Evolutionary conservation across 78 protist species (phyloP), one percentile per base, ranked within the genome.

Genomic region (Dictyostelium citrinum): DNA sequence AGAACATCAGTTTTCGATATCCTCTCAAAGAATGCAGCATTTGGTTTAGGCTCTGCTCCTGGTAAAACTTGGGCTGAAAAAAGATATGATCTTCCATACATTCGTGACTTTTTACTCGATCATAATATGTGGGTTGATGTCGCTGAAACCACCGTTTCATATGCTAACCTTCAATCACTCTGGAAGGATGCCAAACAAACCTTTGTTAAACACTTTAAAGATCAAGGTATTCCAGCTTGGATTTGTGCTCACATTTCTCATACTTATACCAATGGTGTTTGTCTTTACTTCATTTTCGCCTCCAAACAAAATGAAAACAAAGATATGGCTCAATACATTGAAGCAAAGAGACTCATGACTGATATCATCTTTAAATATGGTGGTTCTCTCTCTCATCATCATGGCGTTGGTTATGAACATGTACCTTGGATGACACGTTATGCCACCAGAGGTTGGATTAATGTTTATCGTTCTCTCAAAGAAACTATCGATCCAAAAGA

Each of bases 331-430:
- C 79, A 61, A 43, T 95, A 88, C 81, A 67, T 61, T 24, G 90
- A 91, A 75, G 83, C 75, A 20, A 79, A 96, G 70, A 22, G 60
- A 24, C 90, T 90, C 51, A 96, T 96, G 84, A 88, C 90, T 9
- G 96, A 93, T 29, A 95, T 81, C 11, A 84, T 96, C 49, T 16
- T 96, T 64, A 90, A 90, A 81, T 46, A 95, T 55, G 90, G 96
- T 16, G 98, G 98, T 60, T 82, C 96, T 22, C 41, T 96, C 60
- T 41, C 95, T 20, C 98, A 96, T 79, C 98, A 96, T 75, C 98
- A 96, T 81, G 98, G 97, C 75, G 96, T 96, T 29, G 98, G 98
- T 41, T 90, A 95, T 55, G 91, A 90, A 72, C 86, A 91, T 55
- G 93, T 79, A 6, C 90, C 92, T 37, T 95, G 93, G 93, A 95